phyloP scores from a whole-genome alignment of 257 asterid species.

The Forsythia viridissima region DNA sequence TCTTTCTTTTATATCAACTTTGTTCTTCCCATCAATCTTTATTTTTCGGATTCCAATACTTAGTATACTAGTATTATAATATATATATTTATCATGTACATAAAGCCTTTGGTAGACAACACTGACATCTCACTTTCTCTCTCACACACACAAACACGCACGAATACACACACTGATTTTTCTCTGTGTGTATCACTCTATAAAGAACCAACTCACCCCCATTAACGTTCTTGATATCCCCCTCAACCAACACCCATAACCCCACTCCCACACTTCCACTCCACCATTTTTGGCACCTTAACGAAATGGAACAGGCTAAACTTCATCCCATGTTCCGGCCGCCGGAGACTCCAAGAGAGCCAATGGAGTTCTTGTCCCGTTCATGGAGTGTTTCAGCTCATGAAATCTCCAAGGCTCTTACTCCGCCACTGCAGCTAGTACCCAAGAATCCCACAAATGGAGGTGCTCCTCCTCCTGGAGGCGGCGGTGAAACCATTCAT shows the following conservation, averaged over 20 bases:
- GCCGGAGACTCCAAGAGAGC: conserved; percentile 86
- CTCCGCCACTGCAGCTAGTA: conserved; percentile 44
- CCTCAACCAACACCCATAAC: background rate
- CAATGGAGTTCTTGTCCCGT: conserved; percentile 95
- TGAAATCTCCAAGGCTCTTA: conserved; percentile 73
- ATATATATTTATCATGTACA: no score
- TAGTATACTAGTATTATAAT: no score
- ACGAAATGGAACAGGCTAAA: conserved; percentile 58
- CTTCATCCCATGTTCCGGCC: conserved; percentile 60
- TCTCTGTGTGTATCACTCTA: conserved; percentile 16
- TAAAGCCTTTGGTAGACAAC: background rate
- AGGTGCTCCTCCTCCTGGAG: conserved; percentile 16
- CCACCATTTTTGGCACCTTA: no score
- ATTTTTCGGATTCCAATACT: no score
- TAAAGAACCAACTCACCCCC: conserved; percentile 20
- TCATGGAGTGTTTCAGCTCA: conserved; percentile 91
- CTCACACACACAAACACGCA: conserved; percentile 1
- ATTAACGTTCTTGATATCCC: conserved; percentile 2
- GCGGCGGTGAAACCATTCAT: conserved; percentile 42
- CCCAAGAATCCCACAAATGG: conserved; percentile 30
- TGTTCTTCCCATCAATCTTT: no score
- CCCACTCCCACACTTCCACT: background rate
- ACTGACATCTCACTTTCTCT: conserved; percentile 27
- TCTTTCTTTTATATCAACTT: no score
- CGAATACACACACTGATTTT: background rate